Evolutionary conservation across 257 asterid genomes (phyloP).

Genomic region (Ehretia macrophylla): DNA sequence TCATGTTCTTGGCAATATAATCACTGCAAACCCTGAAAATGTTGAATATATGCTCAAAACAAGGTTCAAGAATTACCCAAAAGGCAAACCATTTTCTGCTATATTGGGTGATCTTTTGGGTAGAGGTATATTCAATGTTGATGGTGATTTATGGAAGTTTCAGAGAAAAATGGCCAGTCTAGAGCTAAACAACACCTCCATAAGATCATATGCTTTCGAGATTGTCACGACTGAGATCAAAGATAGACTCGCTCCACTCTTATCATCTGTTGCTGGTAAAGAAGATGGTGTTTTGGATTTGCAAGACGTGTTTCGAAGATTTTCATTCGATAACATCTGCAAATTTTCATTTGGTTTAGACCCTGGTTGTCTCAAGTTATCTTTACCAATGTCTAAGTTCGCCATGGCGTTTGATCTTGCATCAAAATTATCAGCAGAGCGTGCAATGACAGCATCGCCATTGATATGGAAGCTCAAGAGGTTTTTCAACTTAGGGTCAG

Average conservation of each 20-base stretch:
- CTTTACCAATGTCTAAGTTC: slow-evolving; percentile 42
- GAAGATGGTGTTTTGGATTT: slow-evolving; percentile 24
- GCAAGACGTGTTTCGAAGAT: slow-evolving; percentile 56
- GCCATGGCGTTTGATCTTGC: slow-evolving; percentile 54
- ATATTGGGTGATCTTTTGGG: slow-evolving; percentile 55
- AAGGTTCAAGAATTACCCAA: slow-evolving; percentile 49
- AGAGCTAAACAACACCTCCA: slow-evolving; percentile 47
- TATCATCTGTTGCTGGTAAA: slow-evolving; percentile 12
- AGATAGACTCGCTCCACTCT: slow-evolving; percentile 42
- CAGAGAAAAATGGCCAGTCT: slow-evolving; percentile 56
- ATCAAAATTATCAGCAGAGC: slow-evolving; percentile 46
- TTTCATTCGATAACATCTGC: slow-evolving; percentile 58
- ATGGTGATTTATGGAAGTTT: slow-evolving; percentile 57
- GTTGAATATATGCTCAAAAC: slow-evolving; percentile 57
- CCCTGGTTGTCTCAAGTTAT: slow-evolving; percentile 41
- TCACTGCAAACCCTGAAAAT: slow-evolving; percentile 49
- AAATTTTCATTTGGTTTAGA: slow-evolving; percentile 51
- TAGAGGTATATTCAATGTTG: slow-evolving; percentile 61
- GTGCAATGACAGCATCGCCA: slow-evolving; percentile 48
- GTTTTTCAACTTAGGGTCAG: slow-evolving; percentile 46
- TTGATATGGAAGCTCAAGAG: slow-evolving; percentile 53
- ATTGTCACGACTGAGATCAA: slow-evolving; percentile 34
- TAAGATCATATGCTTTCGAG: slow-evolving; percentile 44
- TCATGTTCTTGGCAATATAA: slow-evolving; percentile 47
- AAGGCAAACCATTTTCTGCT: slow-evolving; percentile 45